These are phyloP conservation scores for Xylaria sp. DNA, from an alignment of 2,329 filamentous ascomycete genomes.

Conservation along the genomic window DNA sequence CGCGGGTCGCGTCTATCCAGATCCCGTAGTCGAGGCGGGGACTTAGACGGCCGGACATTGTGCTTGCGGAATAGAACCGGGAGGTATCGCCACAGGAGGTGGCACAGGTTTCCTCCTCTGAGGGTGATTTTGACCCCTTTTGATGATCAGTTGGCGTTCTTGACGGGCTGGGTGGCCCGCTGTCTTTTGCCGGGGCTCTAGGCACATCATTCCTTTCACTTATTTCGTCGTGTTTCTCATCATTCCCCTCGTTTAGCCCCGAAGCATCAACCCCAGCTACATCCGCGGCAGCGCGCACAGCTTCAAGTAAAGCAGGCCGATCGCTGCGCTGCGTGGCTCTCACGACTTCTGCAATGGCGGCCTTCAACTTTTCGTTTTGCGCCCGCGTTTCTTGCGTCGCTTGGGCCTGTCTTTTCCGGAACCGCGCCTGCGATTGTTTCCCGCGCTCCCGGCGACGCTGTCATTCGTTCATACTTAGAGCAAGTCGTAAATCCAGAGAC, in stretches of 20 bases:
- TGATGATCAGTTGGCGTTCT: background rate
- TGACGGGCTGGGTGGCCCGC: too few relatives aligned
- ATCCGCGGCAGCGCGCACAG: conserved; percentile 40
- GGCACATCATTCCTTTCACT: background rate
- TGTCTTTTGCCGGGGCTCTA: background rate
- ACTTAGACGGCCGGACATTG: conserved; percentile 19
- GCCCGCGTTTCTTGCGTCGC: conserved; percentile 35
- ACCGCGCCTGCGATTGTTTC: conserved; percentile 48
- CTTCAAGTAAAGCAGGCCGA: conserved; percentile 36
- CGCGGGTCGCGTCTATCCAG: conserved; percentile 42
- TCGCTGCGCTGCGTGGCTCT: conserved; percentile 31
- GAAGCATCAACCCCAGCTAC: conserved; percentile 36
- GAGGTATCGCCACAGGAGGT: too few relatives aligned
- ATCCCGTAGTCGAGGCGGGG: conserved; percentile 40
- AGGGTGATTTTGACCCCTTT: background rate
- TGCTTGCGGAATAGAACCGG: background rate
- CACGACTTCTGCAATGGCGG: conserved; percentile 41
- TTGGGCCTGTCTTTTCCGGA: conserved; percentile 47
- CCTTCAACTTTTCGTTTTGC: conserved; percentile 43
- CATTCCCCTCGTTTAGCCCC: background rate
- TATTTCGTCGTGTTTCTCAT: background rate
- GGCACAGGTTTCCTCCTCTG: background rate
- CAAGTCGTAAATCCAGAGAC: background rate
- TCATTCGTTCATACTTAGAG: background rate
- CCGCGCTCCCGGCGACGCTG: conserved; percentile 50